Percentiles rank a stretch among this genome's conserved stretches.
These are phyloP conservation scores for Rehmannia glutinosa DNA, from an alignment of 257 asterid genomes.

Conservation along the genomic window DNA sequence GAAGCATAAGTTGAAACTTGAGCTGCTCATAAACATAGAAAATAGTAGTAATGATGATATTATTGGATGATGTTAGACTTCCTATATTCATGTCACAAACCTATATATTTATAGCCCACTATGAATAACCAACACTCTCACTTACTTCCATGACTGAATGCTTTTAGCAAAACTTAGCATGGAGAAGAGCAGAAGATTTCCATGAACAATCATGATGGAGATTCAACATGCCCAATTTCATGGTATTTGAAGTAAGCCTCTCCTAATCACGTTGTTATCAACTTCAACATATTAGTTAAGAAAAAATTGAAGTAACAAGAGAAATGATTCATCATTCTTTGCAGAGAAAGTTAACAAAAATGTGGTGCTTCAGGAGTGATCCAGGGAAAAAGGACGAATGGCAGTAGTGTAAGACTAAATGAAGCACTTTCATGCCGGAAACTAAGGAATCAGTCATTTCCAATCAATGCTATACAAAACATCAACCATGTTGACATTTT, in stretches of 20 bases:
- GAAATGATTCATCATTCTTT: not conserved
- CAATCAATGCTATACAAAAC: not conserved
- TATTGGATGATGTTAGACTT: too few species aligned
- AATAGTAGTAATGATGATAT: not conserved
- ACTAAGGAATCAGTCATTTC: not conserved
- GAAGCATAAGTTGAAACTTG: not conserved
- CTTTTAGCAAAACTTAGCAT: too few species aligned
- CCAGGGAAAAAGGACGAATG: too few species aligned
- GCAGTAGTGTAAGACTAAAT: too few species aligned
- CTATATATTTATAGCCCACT: too few species aligned
- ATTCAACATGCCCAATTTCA: not conserved
- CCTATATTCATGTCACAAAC: too few species aligned
- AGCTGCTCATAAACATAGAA: not conserved
- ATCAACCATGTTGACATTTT: slow-evolving; percentile 3
- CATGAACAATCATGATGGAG: too few species aligned
- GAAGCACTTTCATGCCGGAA: slow-evolving; percentile 4
- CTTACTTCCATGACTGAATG: too few species aligned
- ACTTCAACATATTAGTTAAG: not conserved
- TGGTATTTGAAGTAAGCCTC: not conserved
- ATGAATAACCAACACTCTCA: too few species aligned
- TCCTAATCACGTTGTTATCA: not conserved
- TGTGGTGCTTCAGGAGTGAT: not conserved
- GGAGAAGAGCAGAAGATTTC: too few species aligned
- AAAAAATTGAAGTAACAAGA: not conserved
- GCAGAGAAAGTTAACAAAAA: not conserved